phyloP scores from a whole-genome alignment of 2,329 filamentous ascomycete species.

The Cladorrhinum sp. region DNA sequence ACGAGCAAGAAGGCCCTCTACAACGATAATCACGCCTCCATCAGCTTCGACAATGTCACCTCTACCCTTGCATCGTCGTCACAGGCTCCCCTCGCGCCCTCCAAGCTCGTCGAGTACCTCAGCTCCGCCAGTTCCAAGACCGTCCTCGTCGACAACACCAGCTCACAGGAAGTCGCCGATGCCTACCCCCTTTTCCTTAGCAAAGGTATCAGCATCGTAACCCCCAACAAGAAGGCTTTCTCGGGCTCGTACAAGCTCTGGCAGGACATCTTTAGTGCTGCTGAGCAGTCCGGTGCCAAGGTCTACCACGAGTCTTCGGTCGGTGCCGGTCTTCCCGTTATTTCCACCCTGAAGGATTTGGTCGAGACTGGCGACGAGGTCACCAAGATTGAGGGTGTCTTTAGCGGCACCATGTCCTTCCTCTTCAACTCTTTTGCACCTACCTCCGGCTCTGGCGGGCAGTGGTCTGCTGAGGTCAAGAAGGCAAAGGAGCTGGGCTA shows the following conservation, averaged over 20 bases:
- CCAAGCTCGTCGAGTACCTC: constrained; percentile 75
- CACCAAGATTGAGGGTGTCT: constrained; percentile 91
- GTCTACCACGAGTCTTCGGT: constrained; percentile 95
- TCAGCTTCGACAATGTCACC: constrained; percentile 59
- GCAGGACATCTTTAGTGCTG: constrained; percentile 79
- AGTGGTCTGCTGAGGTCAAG: constrained; percentile 87
- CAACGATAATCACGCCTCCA: constrained; percentile 66
- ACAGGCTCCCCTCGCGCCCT: constrained; percentile 62
- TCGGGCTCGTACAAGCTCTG: constrained; percentile 77
- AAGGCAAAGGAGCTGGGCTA: constrained; percentile 93
- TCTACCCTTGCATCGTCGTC: constrained; percentile 62
- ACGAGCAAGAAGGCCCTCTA: constrained; percentile 82
- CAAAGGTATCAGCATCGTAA: constrained; percentile 85
- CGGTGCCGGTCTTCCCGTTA: constrained; percentile 87
- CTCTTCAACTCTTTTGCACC: constrained; percentile 97
- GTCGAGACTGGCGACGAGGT: constrained; percentile 90
- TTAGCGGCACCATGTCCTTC: constrained; percentile 97
- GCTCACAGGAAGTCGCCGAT: constrained; percentile 79
- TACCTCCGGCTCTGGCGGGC: constrained; percentile 67
- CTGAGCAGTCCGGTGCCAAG: constrained; percentile 68
- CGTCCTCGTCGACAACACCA: constrained; percentile 93
- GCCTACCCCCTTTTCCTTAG: constrained; percentile 78
- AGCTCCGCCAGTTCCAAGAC: constrained; percentile 72
- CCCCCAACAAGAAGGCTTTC: constrained; percentile 98
- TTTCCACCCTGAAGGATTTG: constrained; percentile 92